Base-by-base conservation (phyloP, 2,329 filamentous ascomycete genomes). In the Rachicladosporium sp. region DNA sequence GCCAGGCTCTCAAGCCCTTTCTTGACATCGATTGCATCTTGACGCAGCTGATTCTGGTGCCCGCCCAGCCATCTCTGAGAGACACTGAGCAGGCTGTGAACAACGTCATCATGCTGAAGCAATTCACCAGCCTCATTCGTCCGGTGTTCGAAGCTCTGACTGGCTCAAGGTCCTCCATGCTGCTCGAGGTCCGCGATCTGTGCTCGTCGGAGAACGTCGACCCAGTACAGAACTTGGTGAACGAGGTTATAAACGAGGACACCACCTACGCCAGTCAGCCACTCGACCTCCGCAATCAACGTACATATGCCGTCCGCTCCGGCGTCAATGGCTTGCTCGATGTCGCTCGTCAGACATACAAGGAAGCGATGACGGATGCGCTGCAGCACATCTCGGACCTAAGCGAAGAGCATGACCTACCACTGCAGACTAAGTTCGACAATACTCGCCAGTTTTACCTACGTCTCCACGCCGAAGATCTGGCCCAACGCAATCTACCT, bases 251-350 rank as follows among this genome's bases (percentile, higher is more conserved):
- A 49, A 91, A 96, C 46, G 73, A 82, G 6, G 83, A 94, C 55
- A 83, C 87, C 0, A 74, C 71, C 0, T 93, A 82, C 49, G 81
- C 84, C 43, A 83, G 73, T 35, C 76, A 80, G 13, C 81, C 91
- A 0, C 69, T 96, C 4, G 89, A 95, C 45, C 68, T 94, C 41
- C 75, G 88, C 10, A 93, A 95, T 45, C 89, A 96, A 56, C 72
- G 89, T 46, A 84, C 82, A 1, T 95, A 93, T 63, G 89, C 89
- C 13, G 80, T 96, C 27, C 91, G 82, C 73, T 77, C 85, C 34
- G 84, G 85, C 1, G 77, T 91, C 32, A 87, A 85, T 50, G 84
- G 84, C 2, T 73, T 95, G 41, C 73, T 96, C 3, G 89, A 95
- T 60, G 82, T 95, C 30, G 84, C 86, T 29, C 75, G 88, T 4